phyloP scores from a whole-genome alignment of 345 rosid genomes.

The Eucalyptus shirleyi region DNA sequence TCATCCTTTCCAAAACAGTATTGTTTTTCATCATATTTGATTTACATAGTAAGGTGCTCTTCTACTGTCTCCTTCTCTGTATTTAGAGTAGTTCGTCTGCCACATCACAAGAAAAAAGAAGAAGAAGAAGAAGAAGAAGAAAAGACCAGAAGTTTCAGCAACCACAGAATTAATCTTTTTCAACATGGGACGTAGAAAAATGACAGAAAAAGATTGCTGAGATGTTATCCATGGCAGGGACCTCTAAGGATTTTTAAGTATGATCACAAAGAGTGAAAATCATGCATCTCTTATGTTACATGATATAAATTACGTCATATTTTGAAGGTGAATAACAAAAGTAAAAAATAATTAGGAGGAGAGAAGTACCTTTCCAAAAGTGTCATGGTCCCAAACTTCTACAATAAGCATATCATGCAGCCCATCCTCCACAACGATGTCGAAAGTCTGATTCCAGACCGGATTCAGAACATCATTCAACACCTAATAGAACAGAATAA shows the following conservation, averaged over 20 bases:
- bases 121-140: no score
- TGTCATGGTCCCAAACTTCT: constrained; percentile 81
- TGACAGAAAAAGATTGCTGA: neutral
- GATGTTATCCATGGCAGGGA: neutral
- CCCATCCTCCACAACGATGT: constrained; percentile 90
- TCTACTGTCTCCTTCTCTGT: neutral
- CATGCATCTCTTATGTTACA: neutral
- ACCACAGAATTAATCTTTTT: neutral
- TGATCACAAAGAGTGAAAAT: neutral
- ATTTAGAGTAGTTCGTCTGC: neutral
- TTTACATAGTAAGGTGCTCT: neutral
- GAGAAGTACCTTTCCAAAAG: constrained; percentile 63
- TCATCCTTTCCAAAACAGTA: neutral
- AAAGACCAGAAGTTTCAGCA: neutral
- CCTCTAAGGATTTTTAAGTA: neutral
- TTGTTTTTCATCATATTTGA: neutral
- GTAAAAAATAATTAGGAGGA: neutral
- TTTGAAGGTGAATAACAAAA: neutral
- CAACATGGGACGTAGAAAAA: neutral
- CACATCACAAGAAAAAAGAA: neutral
- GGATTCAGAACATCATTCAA: constrained; percentile 72
- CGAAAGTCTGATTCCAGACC: constrained; percentile 93
- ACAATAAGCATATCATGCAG: constrained; percentile 66
- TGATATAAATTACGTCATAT: neutral
- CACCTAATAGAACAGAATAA: constrained; percentile 29